These are phyloP conservation scores for Pichia cephalocereana DNA, from an alignment of 805 yeast species.

Conservation along the genomic window DNA sequence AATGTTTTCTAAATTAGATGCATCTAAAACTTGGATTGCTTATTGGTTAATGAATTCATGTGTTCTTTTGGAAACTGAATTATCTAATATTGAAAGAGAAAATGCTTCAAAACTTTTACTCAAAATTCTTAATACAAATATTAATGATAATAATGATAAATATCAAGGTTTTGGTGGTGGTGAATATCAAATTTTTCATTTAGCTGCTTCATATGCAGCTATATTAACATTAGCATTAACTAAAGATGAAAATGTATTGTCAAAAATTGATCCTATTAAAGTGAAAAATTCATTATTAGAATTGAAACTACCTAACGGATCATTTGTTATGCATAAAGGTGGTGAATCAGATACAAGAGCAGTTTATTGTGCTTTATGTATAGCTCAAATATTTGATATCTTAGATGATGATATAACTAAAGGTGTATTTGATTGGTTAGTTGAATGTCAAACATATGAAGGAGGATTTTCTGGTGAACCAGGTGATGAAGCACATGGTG, in stretches of 20 bases:
- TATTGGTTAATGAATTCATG: slow-evolving; percentile 72
- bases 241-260: slow-evolving; percentile 33
- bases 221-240: slow-evolving; percentile 50
- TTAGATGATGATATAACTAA: slow-evolving; percentile 48
- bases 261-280: slow-evolving; percentile 33
- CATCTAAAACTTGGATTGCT: slow-evolving; percentile 86
- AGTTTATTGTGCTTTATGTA: slow-evolving; percentile 73
- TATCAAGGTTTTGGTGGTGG: slow-evolving; percentile 77
- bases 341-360: slow-evolving; percentile 89
- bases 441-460: slow-evolving; percentile 77
- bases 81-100: slow-evolving; percentile 11
- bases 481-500: slow-evolving; percentile 91
- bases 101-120: slow-evolving; percentile 7
- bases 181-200: slow-evolving; percentile 67
- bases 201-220: slow-evolving; percentile 79
- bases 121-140: neutral
- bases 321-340: slow-evolving; percentile 60
- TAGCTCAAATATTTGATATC: slow-evolving; percentile 58
- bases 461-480: slow-evolving; percentile 93
- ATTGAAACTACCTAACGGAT: slow-evolving; percentile 62
- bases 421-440: slow-evolving; percentile 52
- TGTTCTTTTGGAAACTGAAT: slow-evolving; percentile 24
- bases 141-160: slow-evolving; percentile 16
- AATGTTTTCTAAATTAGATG: slow-evolving; percentile 54
- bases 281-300: slow-evolving; percentile 57